These are phyloP conservation scores for Epichloe brachyelytri DNA, from an alignment of 2,329 filamentous ascomycete genomes.

Conservation along the genomic window DNA sequence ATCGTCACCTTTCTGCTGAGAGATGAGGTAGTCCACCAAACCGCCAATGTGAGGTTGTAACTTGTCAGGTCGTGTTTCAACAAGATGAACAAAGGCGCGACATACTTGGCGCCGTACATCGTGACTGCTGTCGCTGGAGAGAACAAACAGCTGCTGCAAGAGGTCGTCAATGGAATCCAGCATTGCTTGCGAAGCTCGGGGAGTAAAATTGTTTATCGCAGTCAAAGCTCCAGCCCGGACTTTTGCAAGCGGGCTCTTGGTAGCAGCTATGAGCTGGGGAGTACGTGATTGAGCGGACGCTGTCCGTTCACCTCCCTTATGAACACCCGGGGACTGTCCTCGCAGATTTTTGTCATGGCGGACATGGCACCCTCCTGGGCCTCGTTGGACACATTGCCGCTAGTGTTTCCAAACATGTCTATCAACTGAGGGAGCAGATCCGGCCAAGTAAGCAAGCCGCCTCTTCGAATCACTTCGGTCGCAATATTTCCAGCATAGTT, in stretches of 20 bases:
- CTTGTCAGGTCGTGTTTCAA: conserved; percentile 82
- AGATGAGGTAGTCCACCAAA: conserved; percentile 84
- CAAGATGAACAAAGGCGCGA: conserved; percentile 80
- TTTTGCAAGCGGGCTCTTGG: conserved; percentile 59
- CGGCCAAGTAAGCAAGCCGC: conserved; percentile 82
- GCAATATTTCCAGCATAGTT: conserved; percentile 87
- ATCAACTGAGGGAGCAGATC: conserved; percentile 77
- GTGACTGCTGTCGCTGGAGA: conserved; percentile 62
- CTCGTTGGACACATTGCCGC: conserved; percentile 52
- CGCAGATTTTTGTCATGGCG: conserved; percentile 87
- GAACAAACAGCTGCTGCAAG: conserved; percentile 67
- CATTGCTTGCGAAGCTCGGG: conserved; percentile 71
- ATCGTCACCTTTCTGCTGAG: conserved; percentile 78
- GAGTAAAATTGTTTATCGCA: conserved; percentile 84
- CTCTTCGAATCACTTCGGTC: conserved; percentile 75
- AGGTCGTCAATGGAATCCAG: conserved; percentile 69
- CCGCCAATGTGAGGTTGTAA: conserved; percentile 77
- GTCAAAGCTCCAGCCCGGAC: conserved; percentile 70
- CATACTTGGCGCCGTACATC: conserved; percentile 90
- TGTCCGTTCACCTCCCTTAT: conserved; percentile 83
- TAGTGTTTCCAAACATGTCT: conserved; percentile 60
- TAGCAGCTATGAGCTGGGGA: conserved; percentile 88
- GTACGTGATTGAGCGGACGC: conserved; percentile 72
- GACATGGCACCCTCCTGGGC: conserved; percentile 90
- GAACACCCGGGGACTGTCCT: conserved; percentile 80